Conservation (phyloP, 106 monocot species). For the Gastrodia elata region DNA sequence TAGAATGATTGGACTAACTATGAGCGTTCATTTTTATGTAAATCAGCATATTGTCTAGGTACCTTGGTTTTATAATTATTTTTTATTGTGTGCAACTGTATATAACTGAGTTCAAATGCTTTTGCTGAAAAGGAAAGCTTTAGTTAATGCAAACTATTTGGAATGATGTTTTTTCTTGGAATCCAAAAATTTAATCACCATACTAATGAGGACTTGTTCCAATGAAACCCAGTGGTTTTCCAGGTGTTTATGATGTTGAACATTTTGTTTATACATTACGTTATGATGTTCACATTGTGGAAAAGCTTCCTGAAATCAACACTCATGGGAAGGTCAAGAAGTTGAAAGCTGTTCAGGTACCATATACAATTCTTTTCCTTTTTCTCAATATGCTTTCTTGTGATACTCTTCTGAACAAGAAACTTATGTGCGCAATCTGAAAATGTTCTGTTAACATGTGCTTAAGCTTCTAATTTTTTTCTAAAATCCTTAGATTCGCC, state of each 20-base stretch:
- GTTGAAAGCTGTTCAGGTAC: slow-evolving; percentile 75
- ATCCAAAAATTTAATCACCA: neutral
- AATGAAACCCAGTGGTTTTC: slow-evolving; percentile 62
- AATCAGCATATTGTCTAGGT: neutral
- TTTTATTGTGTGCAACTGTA: neutral
- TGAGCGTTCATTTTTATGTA: neutral
- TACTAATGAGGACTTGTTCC: slow-evolving; percentile 22
- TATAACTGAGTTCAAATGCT: neutral
- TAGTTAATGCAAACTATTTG: neutral
- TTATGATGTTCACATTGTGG: slow-evolving; percentile 64
- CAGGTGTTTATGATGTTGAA: slow-evolving; percentile 94
- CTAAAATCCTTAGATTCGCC: slow-evolving; percentile 47
- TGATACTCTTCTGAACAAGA: neutral
- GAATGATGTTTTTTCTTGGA: neutral
- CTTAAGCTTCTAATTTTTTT: neutral
- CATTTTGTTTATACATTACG: slow-evolving; percentile 75
- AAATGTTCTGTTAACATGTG: neutral
- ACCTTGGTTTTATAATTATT: neutral
- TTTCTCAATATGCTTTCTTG: neutral
- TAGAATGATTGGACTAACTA: no score
- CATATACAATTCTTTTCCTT: neutral
- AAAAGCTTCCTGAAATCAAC: slow-evolving; percentile 61
- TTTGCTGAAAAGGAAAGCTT: neutral
- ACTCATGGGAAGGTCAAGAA: slow-evolving; percentile 70
- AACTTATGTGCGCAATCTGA: neutral